Evolutionary conservation across 768 basidiomycete species (phyloP).

Genomic region (Termitomyces sp.): DNA sequence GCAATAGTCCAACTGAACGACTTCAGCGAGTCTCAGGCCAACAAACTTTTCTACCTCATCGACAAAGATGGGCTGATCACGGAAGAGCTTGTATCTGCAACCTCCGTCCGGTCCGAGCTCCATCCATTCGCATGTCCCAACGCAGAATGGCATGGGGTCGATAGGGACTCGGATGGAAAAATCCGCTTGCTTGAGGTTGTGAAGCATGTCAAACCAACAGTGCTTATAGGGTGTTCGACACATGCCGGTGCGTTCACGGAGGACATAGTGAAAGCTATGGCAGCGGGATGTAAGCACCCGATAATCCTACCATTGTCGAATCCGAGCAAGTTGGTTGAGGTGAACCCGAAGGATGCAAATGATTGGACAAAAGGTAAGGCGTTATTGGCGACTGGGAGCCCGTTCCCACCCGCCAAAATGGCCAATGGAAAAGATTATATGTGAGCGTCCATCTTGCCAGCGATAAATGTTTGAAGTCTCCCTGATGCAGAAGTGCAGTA

Average conservation of each 20-base stretch:
- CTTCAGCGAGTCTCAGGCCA: conserved; percentile 51
- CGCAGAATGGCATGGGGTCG: conserved; percentile 45
- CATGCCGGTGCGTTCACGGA: conserved; percentile 72
- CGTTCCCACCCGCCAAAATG: conserved; percentile 70
- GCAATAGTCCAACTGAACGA: conserved; percentile 59
- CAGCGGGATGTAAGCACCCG: conserved; percentile 60
- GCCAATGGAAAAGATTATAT: conserved; percentile 59
- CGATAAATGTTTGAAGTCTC: not conserved
- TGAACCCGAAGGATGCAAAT: conserved; percentile 61
- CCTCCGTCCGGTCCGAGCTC: conserved; percentile 36
- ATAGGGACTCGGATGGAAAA: conserved; percentile 30
- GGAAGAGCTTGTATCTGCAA: conserved; percentile 35
- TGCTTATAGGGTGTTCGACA: conserved; percentile 83
- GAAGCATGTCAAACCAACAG: conserved; percentile 68
- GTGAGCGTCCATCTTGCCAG: conserved; percentile 30
- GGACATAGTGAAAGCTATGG: conserved; percentile 65
- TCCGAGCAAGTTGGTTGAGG: conserved; percentile 73
- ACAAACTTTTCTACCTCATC: conserved; percentile 62
- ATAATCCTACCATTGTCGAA: conserved; percentile 85
- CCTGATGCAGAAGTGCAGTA: conserved; percentile 29
- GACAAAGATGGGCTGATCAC: conserved; percentile 60
- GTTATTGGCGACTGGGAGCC: conserved; percentile 78
- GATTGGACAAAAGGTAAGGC: conserved; percentile 80
- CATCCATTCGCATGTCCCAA: conserved; percentile 52
- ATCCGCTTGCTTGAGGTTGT: conserved; percentile 64